Conservation (phyloP, 805 yeast genomes). For the Metschnikowia picachoensis region DNA sequence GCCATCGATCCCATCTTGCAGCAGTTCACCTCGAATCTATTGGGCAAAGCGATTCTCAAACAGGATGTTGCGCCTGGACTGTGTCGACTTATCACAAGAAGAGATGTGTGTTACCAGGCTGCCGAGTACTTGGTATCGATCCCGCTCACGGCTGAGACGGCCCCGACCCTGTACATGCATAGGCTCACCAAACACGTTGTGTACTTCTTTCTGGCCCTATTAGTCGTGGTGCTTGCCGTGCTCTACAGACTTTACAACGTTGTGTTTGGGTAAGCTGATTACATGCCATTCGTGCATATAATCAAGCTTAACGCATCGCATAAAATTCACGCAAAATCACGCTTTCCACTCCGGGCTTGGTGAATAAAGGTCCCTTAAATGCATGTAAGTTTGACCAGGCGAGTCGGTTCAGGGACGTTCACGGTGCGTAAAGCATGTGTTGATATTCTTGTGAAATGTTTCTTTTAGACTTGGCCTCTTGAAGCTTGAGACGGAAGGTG, state of each 20-base stretch:
- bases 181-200: constrained; percentile 23
- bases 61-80: constrained; percentile 25
- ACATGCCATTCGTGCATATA: background rate
- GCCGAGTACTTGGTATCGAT: constrained; percentile 41
- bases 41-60: constrained; percentile 40
- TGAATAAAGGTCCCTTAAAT: no score
- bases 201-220: constrained; percentile 22
- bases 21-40: constrained; percentile 34
- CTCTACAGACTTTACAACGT: constrained; percentile 28
- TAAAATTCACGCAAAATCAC: no score
- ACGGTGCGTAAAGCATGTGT: no score
- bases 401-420: no score
- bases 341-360: no score
- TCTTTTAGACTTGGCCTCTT: no score
- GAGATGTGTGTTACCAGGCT: constrained; percentile 39
- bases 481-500: no score
- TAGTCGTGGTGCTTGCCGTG: constrained; percentile 24
- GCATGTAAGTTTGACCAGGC: no score
- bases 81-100: constrained; percentile 33
- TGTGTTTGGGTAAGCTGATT: constrained; percentile 1
- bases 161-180: constrained; percentile 20
- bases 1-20: constrained; percentile 34
- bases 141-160: constrained; percentile 35
- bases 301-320: no score
- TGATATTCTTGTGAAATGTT: no score